A percentile compares a stretch with the other conserved stretches of the same genome.
These are phyloP conservation scores for Gossypium australe DNA, from an alignment of 345 rosid species.

Conservation along the genomic window DNA sequence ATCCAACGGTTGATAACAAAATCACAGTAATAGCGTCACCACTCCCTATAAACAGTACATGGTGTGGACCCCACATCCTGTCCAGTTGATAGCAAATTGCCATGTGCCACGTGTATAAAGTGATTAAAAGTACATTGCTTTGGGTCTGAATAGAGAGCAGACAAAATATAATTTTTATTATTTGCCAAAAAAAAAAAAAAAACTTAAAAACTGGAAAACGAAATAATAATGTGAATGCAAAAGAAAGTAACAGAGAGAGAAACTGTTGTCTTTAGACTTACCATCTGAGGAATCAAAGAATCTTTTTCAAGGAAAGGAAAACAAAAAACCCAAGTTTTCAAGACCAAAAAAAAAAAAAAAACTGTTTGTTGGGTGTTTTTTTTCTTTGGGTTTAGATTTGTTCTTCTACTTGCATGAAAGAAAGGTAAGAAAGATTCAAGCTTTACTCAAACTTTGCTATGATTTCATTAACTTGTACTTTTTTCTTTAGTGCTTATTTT, in stretches of 20 bases:
- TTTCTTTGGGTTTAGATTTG: constrained; percentile 4
- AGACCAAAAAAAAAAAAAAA: constrained; percentile 6
- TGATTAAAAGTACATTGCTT: neutral
- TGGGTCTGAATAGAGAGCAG: constrained; percentile 7
- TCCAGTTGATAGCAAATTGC: constrained; percentile 11
- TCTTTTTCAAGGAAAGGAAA: constrained; percentile 33
- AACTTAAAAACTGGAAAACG: constrained; percentile 22
- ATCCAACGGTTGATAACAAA: constrained; percentile 33
- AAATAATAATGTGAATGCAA: constrained; percentile 8
- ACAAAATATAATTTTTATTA: neutral
- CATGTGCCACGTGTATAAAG: constrained; percentile 19
- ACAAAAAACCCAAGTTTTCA: constrained; percentile 4
- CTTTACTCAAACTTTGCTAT: constrained; percentile 6
- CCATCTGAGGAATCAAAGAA: constrained; percentile 60
- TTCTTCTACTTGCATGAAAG: constrained; percentile 9
- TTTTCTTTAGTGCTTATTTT: constrained; percentile 9
- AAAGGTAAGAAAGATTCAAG: constrained; percentile 31
- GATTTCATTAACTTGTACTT: constrained; percentile 6
- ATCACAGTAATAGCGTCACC: neutral
- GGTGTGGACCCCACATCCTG: neutral
- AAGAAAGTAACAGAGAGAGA: constrained; percentile 18
- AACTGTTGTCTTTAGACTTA: constrained; percentile 24
- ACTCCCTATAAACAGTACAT: neutral
- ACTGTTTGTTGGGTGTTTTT: constrained; percentile 20
- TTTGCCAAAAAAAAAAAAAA: constrained; percentile 17